Evolutionary conservation across 106 monocot genomes (phyloP).

Genomic region (Hemerocallis citrina): DNA sequence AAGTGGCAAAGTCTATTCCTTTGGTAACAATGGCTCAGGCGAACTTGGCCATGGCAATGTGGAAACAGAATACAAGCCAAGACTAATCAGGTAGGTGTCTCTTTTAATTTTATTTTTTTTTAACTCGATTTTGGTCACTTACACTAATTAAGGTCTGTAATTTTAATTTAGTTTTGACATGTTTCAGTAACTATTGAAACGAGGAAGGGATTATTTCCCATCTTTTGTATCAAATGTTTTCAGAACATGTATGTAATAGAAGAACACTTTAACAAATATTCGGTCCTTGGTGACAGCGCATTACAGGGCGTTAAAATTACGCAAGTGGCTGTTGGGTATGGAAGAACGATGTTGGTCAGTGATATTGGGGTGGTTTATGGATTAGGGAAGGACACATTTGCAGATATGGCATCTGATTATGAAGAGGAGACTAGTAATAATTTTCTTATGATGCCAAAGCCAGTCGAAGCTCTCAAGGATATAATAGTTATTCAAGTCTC

Average conservation of each 20-base stretch:
- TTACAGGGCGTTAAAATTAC: slow-evolving; percentile 51
- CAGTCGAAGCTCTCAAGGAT: slow-evolving; percentile 37
- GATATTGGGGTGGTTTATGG: slow-evolving; percentile 45
- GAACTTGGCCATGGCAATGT: slow-evolving; percentile 58
- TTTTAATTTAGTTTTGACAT: too few species aligned
- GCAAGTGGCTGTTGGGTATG: slow-evolving; percentile 48
- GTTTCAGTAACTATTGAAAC: too few species aligned
- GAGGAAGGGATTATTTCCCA: too few species aligned
- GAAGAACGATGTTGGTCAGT: slow-evolving; percentile 52
- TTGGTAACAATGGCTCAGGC: slow-evolving; percentile 50
- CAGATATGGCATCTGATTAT: too few species aligned
- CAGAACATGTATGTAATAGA: too few species aligned
- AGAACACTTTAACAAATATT: not conserved
- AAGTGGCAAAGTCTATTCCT: slow-evolving; percentile 40
- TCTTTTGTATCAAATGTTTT: too few species aligned
- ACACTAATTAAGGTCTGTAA: too few species aligned
- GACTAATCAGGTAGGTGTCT: slow-evolving; percentile 38
- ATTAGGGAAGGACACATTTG: slow-evolving; percentile 51
- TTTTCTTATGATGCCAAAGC: slow-evolving; percentile 24
- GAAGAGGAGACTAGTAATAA: slow-evolving; percentile 21
- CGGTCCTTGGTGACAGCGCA: slow-evolving; percentile 28
- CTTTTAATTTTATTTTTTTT: too few species aligned
- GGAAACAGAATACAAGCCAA: slow-evolving; percentile 39
- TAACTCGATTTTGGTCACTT: too few species aligned
- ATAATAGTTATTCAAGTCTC: slow-evolving; percentile 54